These are phyloP conservation scores for Penicillium paradoxum DNA, from an alignment of 495 filamentous ascomycete species.

Conservation along the genomic window DNA sequence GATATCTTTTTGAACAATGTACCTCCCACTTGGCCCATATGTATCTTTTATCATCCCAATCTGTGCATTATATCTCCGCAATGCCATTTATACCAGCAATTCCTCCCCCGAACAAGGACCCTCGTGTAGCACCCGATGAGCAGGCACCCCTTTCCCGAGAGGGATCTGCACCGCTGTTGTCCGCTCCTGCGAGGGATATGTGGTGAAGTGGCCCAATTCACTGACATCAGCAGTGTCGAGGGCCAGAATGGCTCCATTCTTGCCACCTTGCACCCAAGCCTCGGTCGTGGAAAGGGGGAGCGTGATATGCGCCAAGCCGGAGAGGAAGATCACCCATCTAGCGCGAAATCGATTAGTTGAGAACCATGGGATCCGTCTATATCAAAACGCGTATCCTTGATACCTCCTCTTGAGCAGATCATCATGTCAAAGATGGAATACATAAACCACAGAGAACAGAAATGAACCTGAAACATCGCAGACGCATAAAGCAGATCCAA, in stretches of 20 bases:
- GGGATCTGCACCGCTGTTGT: slow-evolving; percentile 44
- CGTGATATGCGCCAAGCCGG: slow-evolving; percentile 48
- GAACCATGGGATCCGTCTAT: not conserved
- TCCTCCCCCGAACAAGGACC: slow-evolving; percentile 34
- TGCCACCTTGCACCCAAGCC: slow-evolving; percentile 41
- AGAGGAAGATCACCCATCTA: slow-evolving; percentile 50
- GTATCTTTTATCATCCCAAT: not conserved
- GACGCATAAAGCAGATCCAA: not conserved
- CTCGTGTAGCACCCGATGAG: slow-evolving; percentile 38
- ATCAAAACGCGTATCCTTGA: not conserved
- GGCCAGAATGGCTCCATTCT: slow-evolving; percentile 44
- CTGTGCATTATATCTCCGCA: not conserved
- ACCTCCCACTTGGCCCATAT: no score
- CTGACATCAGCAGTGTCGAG: slow-evolving; percentile 47
- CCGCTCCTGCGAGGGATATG: slow-evolving; percentile 39
- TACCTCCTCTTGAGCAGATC: no score
- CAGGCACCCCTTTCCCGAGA: slow-evolving; percentile 31
- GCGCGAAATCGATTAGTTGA: not conserved
- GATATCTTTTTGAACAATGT: not conserved
- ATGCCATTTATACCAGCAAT: slow-evolving; percentile 1
- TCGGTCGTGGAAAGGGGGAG: slow-evolving; percentile 38
- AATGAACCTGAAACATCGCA: no score
- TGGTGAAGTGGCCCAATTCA: slow-evolving; percentile 42
- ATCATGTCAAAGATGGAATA: no score
- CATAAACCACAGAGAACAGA: no score